These are phyloP conservation scores for Aspergillus hiratsukae DNA, from an alignment of 2,329 filamentous ascomycete genomes.

Conservation along the genomic window DNA sequence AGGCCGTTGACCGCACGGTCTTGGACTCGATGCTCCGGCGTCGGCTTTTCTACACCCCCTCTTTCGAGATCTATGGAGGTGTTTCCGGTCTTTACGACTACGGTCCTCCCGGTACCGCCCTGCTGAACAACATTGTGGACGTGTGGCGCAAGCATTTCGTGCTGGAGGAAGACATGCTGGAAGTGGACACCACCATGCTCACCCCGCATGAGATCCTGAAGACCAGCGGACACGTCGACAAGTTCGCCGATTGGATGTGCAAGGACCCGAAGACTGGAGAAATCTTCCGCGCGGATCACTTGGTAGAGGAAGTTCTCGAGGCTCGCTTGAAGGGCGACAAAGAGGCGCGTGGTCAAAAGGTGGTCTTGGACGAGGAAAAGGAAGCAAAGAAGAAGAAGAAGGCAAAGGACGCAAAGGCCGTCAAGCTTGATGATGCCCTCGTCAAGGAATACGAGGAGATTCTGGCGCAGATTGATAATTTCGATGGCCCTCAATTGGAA, in stretches of 20 bases:
- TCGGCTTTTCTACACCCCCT: constrained; percentile 89
- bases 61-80: constrained; percentile 93
- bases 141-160: constrained; percentile 92
- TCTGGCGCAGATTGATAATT: constrained; percentile 94
- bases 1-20: constrained; percentile 76
- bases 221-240: constrained; percentile 94
- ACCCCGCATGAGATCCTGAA: constrained; percentile 93
- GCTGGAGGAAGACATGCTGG: constrained; percentile 89
- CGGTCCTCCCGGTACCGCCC: constrained; percentile 78
- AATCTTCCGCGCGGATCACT: constrained; percentile 91
- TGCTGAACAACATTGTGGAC: constrained; percentile 85
- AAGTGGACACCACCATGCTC: constrained; percentile 89
- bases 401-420: constrained; percentile 67
- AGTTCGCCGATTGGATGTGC: constrained; percentile 99
- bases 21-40: constrained; percentile 84
- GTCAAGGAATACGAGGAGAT: constrained; percentile 88
- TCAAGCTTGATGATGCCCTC: constrained; percentile 82
- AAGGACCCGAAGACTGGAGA: constrained; percentile 97
- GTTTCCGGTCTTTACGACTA: constrained; percentile 90
- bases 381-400: constrained; percentile 89
- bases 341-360: constrained; percentile 79
- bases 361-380: constrained; percentile 63
- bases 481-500: constrained; percentile 78
- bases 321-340: constrained; percentile 82
- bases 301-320: constrained; percentile 92